Evolutionary conservation across 352 stramenopile species (phyloP).

Genomic region (Elongisporangium anandrum): DNA sequence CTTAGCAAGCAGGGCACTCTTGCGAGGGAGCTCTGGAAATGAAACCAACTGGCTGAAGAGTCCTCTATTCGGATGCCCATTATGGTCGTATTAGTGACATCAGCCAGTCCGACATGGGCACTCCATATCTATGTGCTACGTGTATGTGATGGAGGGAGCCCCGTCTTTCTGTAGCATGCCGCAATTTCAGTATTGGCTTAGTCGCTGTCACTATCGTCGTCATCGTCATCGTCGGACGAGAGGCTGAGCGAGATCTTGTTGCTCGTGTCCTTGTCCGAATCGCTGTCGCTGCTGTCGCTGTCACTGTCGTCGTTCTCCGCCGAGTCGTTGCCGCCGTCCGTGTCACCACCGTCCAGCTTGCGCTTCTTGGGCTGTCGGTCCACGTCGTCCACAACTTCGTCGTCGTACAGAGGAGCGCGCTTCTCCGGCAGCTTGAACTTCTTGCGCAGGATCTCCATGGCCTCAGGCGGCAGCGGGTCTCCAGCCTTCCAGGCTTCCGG

Average conservation of each 20-base stretch:
- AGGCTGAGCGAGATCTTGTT: constrained; percentile 76
- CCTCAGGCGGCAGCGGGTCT: constrained; percentile 58
- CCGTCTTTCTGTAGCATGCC: too few species aligned
- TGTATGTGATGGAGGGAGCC: too few species aligned
- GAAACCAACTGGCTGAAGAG: neutral
- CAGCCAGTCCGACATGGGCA: constrained; percentile 1
- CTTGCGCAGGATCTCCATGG: constrained; percentile 74
- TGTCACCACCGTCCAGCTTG: constrained; percentile 37
- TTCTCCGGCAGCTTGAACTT: constrained; percentile 80
- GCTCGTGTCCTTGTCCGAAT: constrained; percentile 43
- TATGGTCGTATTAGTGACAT: neutral
- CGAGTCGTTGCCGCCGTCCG: constrained; percentile 23
- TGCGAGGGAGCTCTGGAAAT: neutral
- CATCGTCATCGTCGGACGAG: constrained; percentile 55
- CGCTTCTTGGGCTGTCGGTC: constrained; percentile 64
- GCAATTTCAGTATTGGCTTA: constrained; percentile 9
- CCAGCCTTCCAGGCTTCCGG: constrained; percentile 68
- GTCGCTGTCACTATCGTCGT: constrained; percentile 47
- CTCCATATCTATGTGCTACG: constrained; percentile 2
- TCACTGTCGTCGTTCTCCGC: constrained; percentile 29
- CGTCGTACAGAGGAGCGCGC: constrained; percentile 57
- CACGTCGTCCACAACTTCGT: constrained; percentile 71
- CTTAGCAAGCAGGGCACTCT: neutral
- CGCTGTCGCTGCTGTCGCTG: constrained; percentile 53
- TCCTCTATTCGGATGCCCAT: too few species aligned